These are phyloP conservation scores for Colletotrichum orchidophilum DNA, from an alignment of 2,329 filamentous ascomycete species.

Conservation along the genomic window DNA sequence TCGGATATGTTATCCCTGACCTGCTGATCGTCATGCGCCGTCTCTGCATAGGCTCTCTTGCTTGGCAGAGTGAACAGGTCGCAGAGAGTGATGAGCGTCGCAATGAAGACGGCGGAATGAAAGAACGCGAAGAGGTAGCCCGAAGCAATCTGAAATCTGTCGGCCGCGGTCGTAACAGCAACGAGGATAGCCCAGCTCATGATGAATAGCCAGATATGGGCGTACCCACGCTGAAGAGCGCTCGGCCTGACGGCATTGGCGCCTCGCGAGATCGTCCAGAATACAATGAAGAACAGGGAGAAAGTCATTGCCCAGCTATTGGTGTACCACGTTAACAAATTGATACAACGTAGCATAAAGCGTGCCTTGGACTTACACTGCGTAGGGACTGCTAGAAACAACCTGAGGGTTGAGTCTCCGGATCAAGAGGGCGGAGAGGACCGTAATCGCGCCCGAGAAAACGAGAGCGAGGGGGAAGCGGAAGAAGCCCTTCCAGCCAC, in stretches of 20 bases:
- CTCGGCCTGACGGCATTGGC: conserved; percentile 85
- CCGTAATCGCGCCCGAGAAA: conserved; percentile 72
- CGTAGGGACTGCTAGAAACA: conserved; percentile 88
- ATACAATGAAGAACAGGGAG: conserved; percentile 79
- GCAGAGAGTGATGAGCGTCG: conserved; percentile 77
- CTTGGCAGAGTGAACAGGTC: conserved; percentile 82
- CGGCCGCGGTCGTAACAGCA: conserved; percentile 77
- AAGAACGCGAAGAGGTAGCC: conserved; percentile 87
- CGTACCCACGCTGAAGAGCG: conserved; percentile 84
- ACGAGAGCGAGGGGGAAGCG: conserved; percentile 81
- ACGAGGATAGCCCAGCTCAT: conserved; percentile 79
- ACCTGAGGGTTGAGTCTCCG: conserved; percentile 89
- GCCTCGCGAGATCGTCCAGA: conserved; percentile 85
- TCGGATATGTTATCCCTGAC: conserved; percentile 48
- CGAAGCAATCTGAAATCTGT: conserved; percentile 75
- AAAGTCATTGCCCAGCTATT: conserved; percentile 82
- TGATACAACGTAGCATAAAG: neutral
- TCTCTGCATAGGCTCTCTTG: conserved; percentile 75
- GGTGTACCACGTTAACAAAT: conserved; percentile 26
- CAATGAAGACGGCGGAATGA: conserved; percentile 78
- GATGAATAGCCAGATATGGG: conserved; percentile 84
- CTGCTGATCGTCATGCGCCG: conserved; percentile 61
- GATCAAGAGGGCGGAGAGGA: conserved; percentile 79
- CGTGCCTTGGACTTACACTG: conserved; percentile 61
- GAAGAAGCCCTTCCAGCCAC: conserved; percentile 84